Evolutionary conservation across 192 early-diverging fungal genomes (phyloP).

Genomic region (Pecoramyces ruminantium): DNA sequence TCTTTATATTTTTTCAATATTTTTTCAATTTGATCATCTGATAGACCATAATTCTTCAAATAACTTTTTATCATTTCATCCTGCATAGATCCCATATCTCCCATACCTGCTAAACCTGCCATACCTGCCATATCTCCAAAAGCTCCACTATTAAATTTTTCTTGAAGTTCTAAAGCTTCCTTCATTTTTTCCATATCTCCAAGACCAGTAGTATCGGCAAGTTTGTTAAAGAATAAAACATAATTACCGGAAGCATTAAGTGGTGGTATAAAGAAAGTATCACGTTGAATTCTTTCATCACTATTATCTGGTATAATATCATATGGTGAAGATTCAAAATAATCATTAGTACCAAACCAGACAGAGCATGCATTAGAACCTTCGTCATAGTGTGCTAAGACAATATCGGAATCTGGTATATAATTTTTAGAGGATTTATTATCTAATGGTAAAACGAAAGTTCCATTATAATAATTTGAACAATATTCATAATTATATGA

Average conservation of each 20-base stretch:
- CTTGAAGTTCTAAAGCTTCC: background rate
- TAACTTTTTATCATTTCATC: background rate
- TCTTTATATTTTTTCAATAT: background rate
- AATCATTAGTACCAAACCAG: background rate
- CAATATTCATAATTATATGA: no score
- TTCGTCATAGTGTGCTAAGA: background rate
- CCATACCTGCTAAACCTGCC: no score
- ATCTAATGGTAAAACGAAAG: background rate
- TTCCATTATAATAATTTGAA: no score
- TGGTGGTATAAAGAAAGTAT: background rate
- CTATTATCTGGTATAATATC: background rate
- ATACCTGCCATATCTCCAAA: no score
- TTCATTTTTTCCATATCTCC: background rate
- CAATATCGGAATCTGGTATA: background rate
- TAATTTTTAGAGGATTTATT: background rate
- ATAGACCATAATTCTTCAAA: background rate
- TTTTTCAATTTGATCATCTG: background rate
- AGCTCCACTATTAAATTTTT: background rate
- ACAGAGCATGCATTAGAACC: background rate
- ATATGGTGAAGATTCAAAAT: background rate
- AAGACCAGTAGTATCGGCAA: background rate
- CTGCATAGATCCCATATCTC: background rate
- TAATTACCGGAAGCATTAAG: background rate
- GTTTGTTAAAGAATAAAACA: background rate
- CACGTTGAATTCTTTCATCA: background rate